phyloP scores from a whole-genome alignment of 2,329 filamentous ascomycete genomes.

The Neophaeococcomyces mojaviensis region DNA sequence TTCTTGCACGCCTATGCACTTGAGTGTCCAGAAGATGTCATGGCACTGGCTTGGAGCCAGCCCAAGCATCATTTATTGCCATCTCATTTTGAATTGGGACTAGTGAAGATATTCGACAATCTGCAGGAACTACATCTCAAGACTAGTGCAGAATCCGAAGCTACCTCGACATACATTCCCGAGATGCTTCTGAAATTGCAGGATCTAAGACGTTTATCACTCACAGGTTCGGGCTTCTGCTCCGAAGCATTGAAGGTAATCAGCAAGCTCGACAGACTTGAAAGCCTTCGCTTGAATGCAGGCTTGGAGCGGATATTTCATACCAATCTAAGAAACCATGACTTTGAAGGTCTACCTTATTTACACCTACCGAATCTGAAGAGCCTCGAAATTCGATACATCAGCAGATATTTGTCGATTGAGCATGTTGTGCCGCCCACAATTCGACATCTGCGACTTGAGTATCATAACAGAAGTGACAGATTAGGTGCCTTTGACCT shows the following conservation, averaged over 20 bases:
- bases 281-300: conserved; percentile 6
- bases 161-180: not conserved
- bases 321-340: conserved; percentile 5
- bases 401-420: conserved; percentile 20
- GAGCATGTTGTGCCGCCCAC: conserved; percentile 11
- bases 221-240: not conserved
- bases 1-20: too few species aligned
- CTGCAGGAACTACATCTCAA: conserved; percentile 6
- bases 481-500: conserved; percentile 17
- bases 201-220: conserved; percentile 1
- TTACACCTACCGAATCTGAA: conserved; percentile 10
- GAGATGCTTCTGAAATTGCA: not conserved
- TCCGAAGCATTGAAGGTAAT: not conserved
- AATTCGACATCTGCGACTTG: conserved; percentile 13
- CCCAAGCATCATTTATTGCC: too few species aligned
- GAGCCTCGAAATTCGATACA: conserved; percentile 21
- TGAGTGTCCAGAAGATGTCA: too few species aligned
- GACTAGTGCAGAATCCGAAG: not conserved
- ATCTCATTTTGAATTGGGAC: not conserved
- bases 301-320: conserved; percentile 5
- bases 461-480: conserved; percentile 11
- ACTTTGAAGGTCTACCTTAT: conserved; percentile 8
- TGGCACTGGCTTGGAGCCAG: too few species aligned
- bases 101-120: not conserved
- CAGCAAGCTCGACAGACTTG: not conserved